Evolutionary conservation across 2,329 filamentous ascomycete species (phyloP).

Genomic region (Penicillium sp.): DNA sequence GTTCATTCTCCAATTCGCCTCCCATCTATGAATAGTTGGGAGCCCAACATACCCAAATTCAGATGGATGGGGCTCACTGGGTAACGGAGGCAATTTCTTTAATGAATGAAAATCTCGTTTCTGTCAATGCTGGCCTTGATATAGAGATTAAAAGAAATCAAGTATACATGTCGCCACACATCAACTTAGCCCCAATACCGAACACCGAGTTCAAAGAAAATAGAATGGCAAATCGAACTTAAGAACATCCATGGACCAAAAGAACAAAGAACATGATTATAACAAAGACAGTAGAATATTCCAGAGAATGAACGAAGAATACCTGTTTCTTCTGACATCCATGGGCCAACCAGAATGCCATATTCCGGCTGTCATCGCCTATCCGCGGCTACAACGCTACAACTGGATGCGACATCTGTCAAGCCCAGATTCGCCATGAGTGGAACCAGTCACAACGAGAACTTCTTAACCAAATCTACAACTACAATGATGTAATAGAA

Average conservation of each 20-base stretch:
- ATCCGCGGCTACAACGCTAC: background rate
- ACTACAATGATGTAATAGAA: background rate
- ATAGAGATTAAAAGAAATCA: background rate
- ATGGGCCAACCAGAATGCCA: background rate
- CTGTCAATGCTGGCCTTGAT: background rate
- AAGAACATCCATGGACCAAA: background rate
- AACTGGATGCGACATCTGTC: background rate
- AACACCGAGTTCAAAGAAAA: background rate
- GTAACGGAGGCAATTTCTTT: background rate
- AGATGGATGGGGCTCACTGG: background rate
- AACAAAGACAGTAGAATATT: background rate
- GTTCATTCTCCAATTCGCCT: background rate
- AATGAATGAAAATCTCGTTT: background rate
- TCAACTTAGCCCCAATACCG: background rate
- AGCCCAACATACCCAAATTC: background rate
- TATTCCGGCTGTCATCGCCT: background rate
- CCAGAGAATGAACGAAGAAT: background rate
- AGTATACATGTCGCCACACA: background rate
- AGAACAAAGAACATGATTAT: background rate
- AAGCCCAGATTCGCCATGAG: background rate
- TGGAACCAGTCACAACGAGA: background rate
- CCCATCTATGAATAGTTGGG: background rate
- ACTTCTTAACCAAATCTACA: background rate
- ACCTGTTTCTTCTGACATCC: background rate
- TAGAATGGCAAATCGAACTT: background rate